A percentile compares a stretch with the other conserved stretches of the same genome.
Evolutionary conservation across 2,329 filamentous ascomycete species (phyloP).

Genomic region (Mycosphaerella sp.): DNA sequence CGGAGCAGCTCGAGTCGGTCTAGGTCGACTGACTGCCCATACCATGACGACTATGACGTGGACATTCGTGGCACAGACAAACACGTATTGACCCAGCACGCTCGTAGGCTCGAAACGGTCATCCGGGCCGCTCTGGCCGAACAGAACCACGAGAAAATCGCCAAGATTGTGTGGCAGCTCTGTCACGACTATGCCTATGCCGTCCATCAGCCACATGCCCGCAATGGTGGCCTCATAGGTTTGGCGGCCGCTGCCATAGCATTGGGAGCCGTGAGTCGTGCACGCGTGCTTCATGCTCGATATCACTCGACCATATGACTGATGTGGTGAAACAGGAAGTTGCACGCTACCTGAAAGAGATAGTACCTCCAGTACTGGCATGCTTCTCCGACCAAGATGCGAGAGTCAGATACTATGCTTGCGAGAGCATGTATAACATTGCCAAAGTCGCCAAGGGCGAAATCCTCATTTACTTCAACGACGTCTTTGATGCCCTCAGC

Average conservation of each 20-base stretch:
- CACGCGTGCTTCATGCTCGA: neutral
- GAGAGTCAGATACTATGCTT: conserved; percentile 93
- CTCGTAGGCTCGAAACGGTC: conserved; percentile 71
- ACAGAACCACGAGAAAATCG: conserved; percentile 73
- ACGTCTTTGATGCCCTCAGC: conserved; percentile 94
- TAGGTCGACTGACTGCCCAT: conserved; percentile 12
- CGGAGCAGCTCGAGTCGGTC: neutral
- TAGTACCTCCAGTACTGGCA: conserved; percentile 91
- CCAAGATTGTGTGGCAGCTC: conserved; percentile 86
- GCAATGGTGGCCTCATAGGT: conserved; percentile 93
- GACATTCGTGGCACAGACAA: conserved; percentile 13
- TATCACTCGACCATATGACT: neutral
- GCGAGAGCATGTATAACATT: conserved; percentile 99
- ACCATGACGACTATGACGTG: conserved; percentile 18
- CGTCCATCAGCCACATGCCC: conserved; percentile 90
- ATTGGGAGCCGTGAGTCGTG: conserved; percentile 75
- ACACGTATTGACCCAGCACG: conserved; percentile 17
- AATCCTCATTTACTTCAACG: conserved; percentile 94
- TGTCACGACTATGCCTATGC: conserved; percentile 98
- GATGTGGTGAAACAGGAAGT: conserved; percentile 58
- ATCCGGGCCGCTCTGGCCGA: conserved; percentile 76
- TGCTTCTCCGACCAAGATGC: conserved; percentile 99
- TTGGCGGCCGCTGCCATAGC: conserved; percentile 94
- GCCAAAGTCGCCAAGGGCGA: conserved; percentile 98
- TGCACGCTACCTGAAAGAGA: conserved; percentile 82